Conservation (phyloP, 768 basidiomycete species). For the Kwoniella botswanensis region DNA sequence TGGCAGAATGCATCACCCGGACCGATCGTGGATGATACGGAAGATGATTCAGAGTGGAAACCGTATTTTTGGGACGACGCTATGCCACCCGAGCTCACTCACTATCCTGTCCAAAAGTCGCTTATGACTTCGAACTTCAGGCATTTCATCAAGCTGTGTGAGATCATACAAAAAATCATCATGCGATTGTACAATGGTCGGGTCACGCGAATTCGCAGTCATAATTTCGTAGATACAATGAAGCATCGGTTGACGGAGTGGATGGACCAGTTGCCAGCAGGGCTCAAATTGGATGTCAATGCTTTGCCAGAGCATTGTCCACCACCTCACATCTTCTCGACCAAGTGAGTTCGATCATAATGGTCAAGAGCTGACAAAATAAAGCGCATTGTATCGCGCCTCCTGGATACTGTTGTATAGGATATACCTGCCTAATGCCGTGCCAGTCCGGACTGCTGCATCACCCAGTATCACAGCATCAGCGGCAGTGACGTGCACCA, state of each 20-base stretch:
- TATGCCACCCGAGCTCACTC: constrained; percentile 19
- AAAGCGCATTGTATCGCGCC: constrained; percentile 34
- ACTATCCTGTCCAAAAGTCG: constrained; percentile 30
- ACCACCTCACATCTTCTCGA: constrained; percentile 38
- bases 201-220: constrained; percentile 11
- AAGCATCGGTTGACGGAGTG: constrained; percentile 14
- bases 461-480: constrained; percentile 4
- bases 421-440: constrained; percentile 30
- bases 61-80: constrained; percentile 28
- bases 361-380: constrained; percentile 4
- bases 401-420: constrained; percentile 36
- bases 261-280: constrained; percentile 25
- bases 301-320: constrained; percentile 30
- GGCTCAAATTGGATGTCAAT: constrained; percentile 25
- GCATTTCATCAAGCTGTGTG: constrained; percentile 37
- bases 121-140: constrained; percentile 25
- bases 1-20: constrained; percentile 34
- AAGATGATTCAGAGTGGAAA: constrained; percentile 32
- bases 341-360: constrained; percentile 24
- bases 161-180: constrained; percentile 37
- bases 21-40: constrained; percentile 39
- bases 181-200: constrained; percentile 35
- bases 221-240: constrained; percentile 23
- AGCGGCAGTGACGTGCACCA: constrained; percentile 21
- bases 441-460: constrained; percentile 13